Percentiles rank a stretch among this genome's conserved stretches.
Evolutionary conservation across 495 filamentous ascomycete species (phyloP).

Genomic region (Podospora pseudocomata): DNA sequence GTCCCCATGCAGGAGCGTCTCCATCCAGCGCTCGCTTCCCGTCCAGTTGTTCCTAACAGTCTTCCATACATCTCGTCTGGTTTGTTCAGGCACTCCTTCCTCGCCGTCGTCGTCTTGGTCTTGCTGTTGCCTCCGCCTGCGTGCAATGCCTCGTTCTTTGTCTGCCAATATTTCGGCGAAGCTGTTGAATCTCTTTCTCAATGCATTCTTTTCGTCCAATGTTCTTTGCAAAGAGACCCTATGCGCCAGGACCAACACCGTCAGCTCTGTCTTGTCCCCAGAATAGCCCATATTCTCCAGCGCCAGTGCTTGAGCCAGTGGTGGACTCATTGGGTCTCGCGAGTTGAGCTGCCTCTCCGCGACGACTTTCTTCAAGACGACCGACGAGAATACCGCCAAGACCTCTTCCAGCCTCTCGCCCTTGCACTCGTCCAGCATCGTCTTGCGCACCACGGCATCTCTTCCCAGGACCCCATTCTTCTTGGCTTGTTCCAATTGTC

Average conservation of each 20-base stretch:
- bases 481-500: conserved; percentile 73
- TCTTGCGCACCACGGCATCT: conserved; percentile 75
- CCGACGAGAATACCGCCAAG: conserved; percentile 71
- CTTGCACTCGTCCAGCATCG: conserved; percentile 89
- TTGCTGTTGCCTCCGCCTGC: conserved; percentile 27
- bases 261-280: conserved; percentile 56
- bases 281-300: conserved; percentile 57
- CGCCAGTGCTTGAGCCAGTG: conserved; percentile 58
- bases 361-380: conserved; percentile 68
- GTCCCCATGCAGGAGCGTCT: conserved; percentile 63
- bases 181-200: conserved; percentile 47
- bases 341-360: conserved; percentile 40
- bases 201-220: conserved; percentile 54
- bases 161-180: conserved; percentile 58
- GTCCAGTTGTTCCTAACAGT: conserved; percentile 68
- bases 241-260: conserved; percentile 70
- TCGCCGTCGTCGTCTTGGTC: not conserved
- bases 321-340: conserved; percentile 25
- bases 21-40: conserved; percentile 65
- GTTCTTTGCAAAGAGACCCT: conserved; percentile 55
- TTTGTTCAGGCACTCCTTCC: conserved; percentile 33
- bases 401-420: conserved; percentile 79
- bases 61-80: conserved; percentile 43
- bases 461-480: conserved; percentile 77
- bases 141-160: conserved; percentile 41